Evolutionary conservation across 352 stramenopile genomes (phyloP).

Genomic region (Pythium folliculosum): DNA sequence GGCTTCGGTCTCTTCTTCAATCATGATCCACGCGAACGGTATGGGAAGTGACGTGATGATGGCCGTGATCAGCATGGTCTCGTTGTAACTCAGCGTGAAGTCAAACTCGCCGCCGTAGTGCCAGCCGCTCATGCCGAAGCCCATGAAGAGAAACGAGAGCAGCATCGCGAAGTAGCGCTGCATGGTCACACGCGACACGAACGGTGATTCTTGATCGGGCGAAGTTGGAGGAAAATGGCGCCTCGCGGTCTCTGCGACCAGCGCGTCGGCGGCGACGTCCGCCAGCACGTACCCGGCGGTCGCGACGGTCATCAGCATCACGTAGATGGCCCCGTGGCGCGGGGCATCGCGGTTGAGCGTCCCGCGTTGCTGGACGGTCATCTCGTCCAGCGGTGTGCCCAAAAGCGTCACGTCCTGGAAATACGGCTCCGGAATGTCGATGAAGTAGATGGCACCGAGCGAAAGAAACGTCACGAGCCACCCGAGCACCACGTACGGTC

Average conservation of each 20-base stretch:
- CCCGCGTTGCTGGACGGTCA: slow-evolving; percentile 33
- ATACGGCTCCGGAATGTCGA: slow-evolving; percentile 46
- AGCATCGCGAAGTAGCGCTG: slow-evolving; percentile 41
- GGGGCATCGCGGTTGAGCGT: slow-evolving; percentile 49
- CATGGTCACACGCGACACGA: slow-evolving; percentile 40
- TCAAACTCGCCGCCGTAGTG: slow-evolving; percentile 45
- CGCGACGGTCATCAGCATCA: slow-evolving; percentile 68
- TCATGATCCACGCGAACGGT: slow-evolving; percentile 36
- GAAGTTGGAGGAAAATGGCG: slow-evolving; percentile 9
- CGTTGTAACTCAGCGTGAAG: slow-evolving; percentile 42
- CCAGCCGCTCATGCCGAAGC: slow-evolving; percentile 55
- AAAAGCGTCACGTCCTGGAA: slow-evolving; percentile 40
- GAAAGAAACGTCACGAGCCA: slow-evolving; percentile 40
- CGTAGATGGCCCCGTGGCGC: slow-evolving; percentile 44
- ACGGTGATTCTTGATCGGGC: slow-evolving; percentile 26
- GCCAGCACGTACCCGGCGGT: slow-evolving; percentile 76
- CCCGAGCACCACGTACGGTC: slow-evolving; percentile 42
- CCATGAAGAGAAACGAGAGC: slow-evolving; percentile 54
- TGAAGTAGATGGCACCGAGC: slow-evolving; percentile 39
- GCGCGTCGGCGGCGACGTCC: slow-evolving; percentile 71
- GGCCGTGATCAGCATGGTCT: slow-evolving; percentile 46
- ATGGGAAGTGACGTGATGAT: slow-evolving; percentile 35
- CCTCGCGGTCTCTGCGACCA: slow-evolving; percentile 45
- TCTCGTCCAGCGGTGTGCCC: slow-evolving; percentile 24
- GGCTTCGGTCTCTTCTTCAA: slow-evolving; percentile 15